These are phyloP conservation scores for Venturia aucupariae DNA, from an alignment of 2,329 filamentous ascomycete species.

Conservation along the genomic window DNA sequence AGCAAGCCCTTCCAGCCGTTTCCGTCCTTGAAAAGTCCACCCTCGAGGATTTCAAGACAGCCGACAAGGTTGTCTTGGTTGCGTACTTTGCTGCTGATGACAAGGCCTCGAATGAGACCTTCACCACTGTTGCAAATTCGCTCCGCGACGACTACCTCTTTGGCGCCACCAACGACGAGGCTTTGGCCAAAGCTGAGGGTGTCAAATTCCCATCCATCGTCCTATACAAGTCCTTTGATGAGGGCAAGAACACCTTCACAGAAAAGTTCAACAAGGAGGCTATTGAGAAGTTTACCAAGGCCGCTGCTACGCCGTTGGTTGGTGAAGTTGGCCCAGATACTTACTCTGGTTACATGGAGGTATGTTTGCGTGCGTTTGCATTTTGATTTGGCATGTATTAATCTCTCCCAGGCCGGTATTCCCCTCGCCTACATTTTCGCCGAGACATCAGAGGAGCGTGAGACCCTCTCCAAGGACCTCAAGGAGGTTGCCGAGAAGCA, in stretches of 20 bases:
- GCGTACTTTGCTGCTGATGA: constrained; percentile 74
- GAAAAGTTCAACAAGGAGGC: constrained; percentile 74
- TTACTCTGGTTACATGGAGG: constrained; percentile 87
- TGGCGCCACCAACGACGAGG: constrained; percentile 73
- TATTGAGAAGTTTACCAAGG: constrained; percentile 77
- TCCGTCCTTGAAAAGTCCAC: constrained; percentile 73
- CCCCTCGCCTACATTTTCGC: constrained; percentile 97
- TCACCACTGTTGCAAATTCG: constrained; percentile 61
- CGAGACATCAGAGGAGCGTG: constrained; percentile 82
- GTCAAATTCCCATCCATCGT: constrained; percentile 80
- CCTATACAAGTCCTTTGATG: constrained; percentile 96
- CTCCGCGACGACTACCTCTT: constrained; percentile 90
- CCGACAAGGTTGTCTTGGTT: constrained; percentile 92
- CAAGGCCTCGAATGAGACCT: constrained; percentile 82
- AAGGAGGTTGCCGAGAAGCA: constrained; percentile 84
- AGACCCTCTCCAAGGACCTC: constrained; percentile 63
- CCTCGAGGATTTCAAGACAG: constrained; percentile 91
- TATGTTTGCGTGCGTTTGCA: constrained; percentile 21
- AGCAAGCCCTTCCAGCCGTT: constrained; percentile 91
- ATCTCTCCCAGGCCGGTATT: constrained; percentile 54
- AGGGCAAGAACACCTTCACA: constrained; percentile 79
- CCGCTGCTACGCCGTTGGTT: constrained; percentile 76
- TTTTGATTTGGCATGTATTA: constrained; percentile 14
- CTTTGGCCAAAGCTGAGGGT: constrained; percentile 79
- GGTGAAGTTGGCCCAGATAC: constrained; percentile 97